These are phyloP conservation scores for Neurospora sp. DNA, from an alignment of 495 filamentous ascomycete genomes.

Conservation along the genomic window DNA sequence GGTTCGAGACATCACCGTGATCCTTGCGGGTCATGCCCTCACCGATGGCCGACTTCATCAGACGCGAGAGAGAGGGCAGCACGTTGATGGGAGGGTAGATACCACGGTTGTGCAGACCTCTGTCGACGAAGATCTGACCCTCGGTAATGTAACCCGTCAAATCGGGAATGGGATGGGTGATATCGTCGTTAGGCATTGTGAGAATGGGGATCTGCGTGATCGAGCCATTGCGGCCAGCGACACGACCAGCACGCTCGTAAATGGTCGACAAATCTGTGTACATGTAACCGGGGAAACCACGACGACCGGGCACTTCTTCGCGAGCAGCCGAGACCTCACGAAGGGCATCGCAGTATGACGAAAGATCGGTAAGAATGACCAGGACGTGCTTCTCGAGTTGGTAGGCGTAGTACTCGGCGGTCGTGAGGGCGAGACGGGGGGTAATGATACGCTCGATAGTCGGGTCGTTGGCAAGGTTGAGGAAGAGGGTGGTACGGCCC, in stretches of 20 bases:
- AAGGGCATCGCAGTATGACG: slow-evolving; percentile 96
- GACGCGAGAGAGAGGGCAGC: slow-evolving; percentile 91
- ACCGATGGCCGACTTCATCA: slow-evolving; percentile 99
- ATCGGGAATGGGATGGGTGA: slow-evolving; percentile 98
- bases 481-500: slow-evolving; percentile 92
- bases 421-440: slow-evolving; percentile 94
- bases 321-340: slow-evolving; percentile 95
- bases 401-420: slow-evolving; percentile 99
- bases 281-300: slow-evolving; percentile 99
- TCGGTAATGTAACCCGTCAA: slow-evolving; percentile 98
- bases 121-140: slow-evolving; percentile 96
- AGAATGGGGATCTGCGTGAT: slow-evolving; percentile 99
- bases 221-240: slow-evolving; percentile 91
- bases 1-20: slow-evolving; percentile 97
- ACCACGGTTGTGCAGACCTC: slow-evolving; percentile 89
- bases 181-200: slow-evolving; percentile 99
- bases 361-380: slow-evolving; percentile 95
- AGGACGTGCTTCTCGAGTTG: slow-evolving; percentile 99
- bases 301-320: slow-evolving; percentile 98
- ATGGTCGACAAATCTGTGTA: slow-evolving; percentile 99
- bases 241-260: slow-evolving; percentile 98
- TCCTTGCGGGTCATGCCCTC: slow-evolving; percentile 92
- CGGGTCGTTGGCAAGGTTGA: slow-evolving; percentile 97
- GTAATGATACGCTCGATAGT: slow-evolving; percentile 99
- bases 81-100: slow-evolving; percentile 99